A percentile compares a stretch with the other conserved stretches of the same genome.
Evolutionary conservation across 352 stramenopile species (phyloP).

Genomic region (Globisporangium takayamanum): DNA sequence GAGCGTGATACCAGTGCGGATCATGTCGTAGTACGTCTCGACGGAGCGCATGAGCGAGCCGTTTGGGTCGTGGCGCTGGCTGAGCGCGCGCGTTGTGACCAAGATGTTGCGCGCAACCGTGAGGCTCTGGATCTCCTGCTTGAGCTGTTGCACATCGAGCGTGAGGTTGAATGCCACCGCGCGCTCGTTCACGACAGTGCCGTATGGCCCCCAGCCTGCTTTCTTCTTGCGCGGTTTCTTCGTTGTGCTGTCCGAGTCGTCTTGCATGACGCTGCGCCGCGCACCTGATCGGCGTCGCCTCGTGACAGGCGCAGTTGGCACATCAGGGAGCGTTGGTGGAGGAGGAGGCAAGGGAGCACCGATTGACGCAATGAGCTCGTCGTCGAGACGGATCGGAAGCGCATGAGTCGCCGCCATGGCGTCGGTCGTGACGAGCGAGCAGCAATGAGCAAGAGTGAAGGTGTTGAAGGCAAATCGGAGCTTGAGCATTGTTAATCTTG

Average conservation of each 20-base stretch:
- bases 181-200: conserved; percentile 15
- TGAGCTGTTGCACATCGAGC: conserved; percentile 25
- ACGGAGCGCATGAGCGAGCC: conserved; percentile 10
- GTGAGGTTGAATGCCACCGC: conserved; percentile 21
- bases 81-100: conserved; percentile 3
- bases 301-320: no score
- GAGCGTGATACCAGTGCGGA: conserved; percentile 9
- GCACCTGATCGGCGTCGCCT: background rate
- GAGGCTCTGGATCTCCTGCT: conserved; percentile 27
- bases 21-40: conserved; percentile 7
- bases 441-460: background rate
- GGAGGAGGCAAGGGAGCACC: no score
- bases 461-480: background rate
- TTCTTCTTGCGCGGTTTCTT: conserved; percentile 9
- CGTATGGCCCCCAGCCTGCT: conserved; percentile 6
- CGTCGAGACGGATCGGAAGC: background rate
- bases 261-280: background rate
- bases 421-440: background rate
- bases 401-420: background rate
- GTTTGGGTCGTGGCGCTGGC: conserved; percentile 1
- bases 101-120: conserved; percentile 14
- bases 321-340: no score
- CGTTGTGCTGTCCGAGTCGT: background rate
- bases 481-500: background rate
- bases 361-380: background rate